Conservation (phyloP, 148 eudicot genomes). For the Vaccinium corymbosum region DNA sequence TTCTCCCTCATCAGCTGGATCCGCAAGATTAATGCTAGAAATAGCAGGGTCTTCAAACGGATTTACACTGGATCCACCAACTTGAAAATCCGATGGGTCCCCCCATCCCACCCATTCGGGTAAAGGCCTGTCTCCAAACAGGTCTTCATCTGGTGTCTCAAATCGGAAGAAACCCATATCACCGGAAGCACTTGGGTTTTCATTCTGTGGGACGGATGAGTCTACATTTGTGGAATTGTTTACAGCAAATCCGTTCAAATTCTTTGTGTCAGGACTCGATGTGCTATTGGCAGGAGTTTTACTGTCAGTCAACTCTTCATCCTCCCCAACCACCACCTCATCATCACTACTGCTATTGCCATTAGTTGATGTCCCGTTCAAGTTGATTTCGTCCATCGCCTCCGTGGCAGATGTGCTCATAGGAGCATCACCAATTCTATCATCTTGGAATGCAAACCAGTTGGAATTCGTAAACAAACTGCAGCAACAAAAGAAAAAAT, state of each 20-base stretch:
- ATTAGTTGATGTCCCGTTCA: constrained; percentile 50
- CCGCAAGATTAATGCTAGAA: constrained; percentile 15
- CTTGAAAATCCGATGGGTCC: constrained; percentile 50
- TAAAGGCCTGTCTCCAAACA: constrained; percentile 51
- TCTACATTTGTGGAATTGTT: constrained; percentile 20
- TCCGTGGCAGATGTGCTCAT: constrained; percentile 56
- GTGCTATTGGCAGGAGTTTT: constrained; percentile 34
- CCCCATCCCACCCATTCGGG: constrained; percentile 88
- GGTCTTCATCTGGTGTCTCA: constrained; percentile 47
- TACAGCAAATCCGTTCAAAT: constrained; percentile 23
- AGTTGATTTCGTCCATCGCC: constrained; percentile 66
- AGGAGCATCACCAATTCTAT: constrained; percentile 47
- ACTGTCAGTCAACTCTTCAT: constrained; percentile 54
- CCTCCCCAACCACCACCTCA: constrained; percentile 88
- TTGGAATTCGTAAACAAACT: constrained; percentile 95
- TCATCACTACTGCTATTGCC: constrained; percentile 82
- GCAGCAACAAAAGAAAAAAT: constrained; percentile 27
- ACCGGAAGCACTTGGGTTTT: constrained; percentile 28
- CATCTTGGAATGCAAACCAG: constrained; percentile 94
- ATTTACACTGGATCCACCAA: constrained; percentile 57
- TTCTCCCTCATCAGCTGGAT: constrained; percentile 28
- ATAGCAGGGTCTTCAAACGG: constrained; percentile 53
- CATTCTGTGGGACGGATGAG: constrained; percentile 12
- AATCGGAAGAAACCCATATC: constrained; percentile 40
- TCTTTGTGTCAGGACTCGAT: constrained; percentile 26